A percentile compares a stretch with the other conserved stretches of the same genome.
These are phyloP conservation scores for Clohesyomyces aquaticus DNA, from an alignment of 495 filamentous ascomycete species.

Conservation along the genomic window DNA sequence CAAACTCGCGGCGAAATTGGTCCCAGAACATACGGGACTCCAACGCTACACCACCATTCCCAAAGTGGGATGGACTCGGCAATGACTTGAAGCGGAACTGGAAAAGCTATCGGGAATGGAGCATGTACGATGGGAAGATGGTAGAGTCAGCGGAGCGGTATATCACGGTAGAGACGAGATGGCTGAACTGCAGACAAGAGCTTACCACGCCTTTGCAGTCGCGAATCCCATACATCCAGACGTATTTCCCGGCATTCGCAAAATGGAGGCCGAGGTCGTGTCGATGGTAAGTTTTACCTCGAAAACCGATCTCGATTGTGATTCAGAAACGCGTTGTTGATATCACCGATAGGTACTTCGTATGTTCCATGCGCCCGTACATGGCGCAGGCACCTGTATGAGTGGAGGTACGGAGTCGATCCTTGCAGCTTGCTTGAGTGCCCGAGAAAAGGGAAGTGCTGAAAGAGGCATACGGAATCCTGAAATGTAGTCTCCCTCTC, in stretches of 20 bases:
- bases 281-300: constrained; percentile 68
- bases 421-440: constrained; percentile 87
- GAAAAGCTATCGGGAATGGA: constrained; percentile 79
- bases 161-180: constrained; percentile 92
- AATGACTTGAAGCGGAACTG: constrained; percentile 79
- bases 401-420: constrained; percentile 96
- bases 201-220: constrained; percentile 92
- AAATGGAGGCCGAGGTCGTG: constrained; percentile 99
- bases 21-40: constrained; percentile 70
- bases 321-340: constrained; percentile 2
- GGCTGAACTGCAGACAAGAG: constrained; percentile 82
- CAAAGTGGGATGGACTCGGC: constrained; percentile 80
- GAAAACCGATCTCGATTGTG: not conserved
- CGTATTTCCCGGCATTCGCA: constrained; percentile 95
- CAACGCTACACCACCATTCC: constrained; percentile 77
- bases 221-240: constrained; percentile 98
- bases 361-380: constrained; percentile 85
- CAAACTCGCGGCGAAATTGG: constrained; percentile 80
- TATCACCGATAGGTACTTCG: constrained; percentile 61
- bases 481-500: too few species aligned
- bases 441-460: constrained; percentile 80
- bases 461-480: constrained; percentile 92
- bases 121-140: constrained; percentile 96
- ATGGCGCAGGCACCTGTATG: constrained; percentile 85
- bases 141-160: constrained; percentile 89